Base-by-base conservation (phyloP, 1,284 basidiomycete genomes). In the Pseudozyma pruni region DNA sequence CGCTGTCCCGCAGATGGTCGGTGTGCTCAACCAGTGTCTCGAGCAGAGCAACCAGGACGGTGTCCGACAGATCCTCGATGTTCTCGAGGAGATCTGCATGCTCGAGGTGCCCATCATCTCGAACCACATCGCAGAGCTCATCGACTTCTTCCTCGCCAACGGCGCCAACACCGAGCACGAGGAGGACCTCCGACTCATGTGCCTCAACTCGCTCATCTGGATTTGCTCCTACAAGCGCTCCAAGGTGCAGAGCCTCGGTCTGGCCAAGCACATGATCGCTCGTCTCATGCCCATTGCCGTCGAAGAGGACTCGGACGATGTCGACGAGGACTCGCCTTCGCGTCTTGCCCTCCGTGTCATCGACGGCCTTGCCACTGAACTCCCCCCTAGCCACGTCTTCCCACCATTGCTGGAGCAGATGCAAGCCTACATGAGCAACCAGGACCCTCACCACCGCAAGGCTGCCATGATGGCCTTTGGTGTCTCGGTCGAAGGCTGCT, bases 371-470 rank as follows among this genome's bases (percentile, higher is more conserved):
- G 90, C 95, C 19, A 97, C 95, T 62, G 90, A 90, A 74, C 88
- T 99, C 10, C 96, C 96, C 23, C 96, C 96, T 13, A 88, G 88
- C 53, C 95, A 98, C 85, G 95, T 98, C 72, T 98, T 98, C 90
- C 94, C 94, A 27, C 89, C 92, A 17, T 89, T 99, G 46, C 91
- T 91, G 61, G 85, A 84, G 50, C 81, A 80, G 59, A 83, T 85
- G 69, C 84, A 84, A 69, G 88, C 67, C 34, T 82, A 81, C 58
- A 76, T 78, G 54, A 23, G 46, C 47, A 71, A 76, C 62, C 56
- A 72, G 43, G 76, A 80, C 59, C 85, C 88, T 51, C 84, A 87
- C 74, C 85, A 86, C 77, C 91, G 96, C 66, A 94, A 96, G 72
- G 92, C 93, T 45, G 96, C 94, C 8, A 90, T 98, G 85, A 93